Evolutionary conservation across 78 protist species (phyloP).

Genomic region (Dictyostelium discoideum): DNA sequence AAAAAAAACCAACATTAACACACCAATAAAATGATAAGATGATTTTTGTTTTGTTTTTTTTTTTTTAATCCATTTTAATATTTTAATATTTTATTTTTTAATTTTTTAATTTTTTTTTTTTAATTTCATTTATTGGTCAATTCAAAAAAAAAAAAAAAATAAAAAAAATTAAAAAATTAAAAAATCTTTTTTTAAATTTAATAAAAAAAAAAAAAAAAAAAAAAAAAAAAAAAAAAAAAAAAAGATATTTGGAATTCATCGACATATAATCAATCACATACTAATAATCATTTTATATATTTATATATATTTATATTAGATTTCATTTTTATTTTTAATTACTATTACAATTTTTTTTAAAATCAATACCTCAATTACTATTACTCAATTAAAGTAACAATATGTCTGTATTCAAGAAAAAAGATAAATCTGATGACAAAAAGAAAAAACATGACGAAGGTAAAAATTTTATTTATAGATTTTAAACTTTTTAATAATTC

Average conservation of each 20-base stretch:
- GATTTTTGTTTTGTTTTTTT: too few relatives aligned
- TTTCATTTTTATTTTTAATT: not conserved
- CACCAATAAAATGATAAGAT: too few relatives aligned
- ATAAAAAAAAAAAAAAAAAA: too few relatives aligned
- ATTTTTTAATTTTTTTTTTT: too few relatives aligned
- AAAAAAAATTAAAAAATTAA: too few relatives aligned
- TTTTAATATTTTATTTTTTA: too few relatives aligned
- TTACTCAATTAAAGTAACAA: not conserved
- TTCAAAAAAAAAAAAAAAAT: too few relatives aligned
- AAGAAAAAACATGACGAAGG: conserved; percentile 62
- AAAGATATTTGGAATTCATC: not conserved
- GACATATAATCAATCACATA: not conserved
- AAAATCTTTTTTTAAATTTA: too few relatives aligned
- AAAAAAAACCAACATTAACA: too few relatives aligned
- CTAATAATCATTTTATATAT: not conserved
- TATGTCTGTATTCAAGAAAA: conserved; percentile 71
- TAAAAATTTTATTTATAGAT: not conserved
- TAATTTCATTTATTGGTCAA: not conserved
- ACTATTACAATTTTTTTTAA: not conserved
- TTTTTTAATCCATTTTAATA: too few relatives aligned
- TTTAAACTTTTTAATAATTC: not conserved
- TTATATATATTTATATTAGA: not conserved
- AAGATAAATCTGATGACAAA: conserved; percentile 56
- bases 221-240: too few relatives aligned
- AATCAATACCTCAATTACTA: not conserved